These are phyloP conservation scores for Trichoderma sp. DNA, from an alignment of 2,329 filamentous ascomycete genomes.

Conservation along the genomic window DNA sequence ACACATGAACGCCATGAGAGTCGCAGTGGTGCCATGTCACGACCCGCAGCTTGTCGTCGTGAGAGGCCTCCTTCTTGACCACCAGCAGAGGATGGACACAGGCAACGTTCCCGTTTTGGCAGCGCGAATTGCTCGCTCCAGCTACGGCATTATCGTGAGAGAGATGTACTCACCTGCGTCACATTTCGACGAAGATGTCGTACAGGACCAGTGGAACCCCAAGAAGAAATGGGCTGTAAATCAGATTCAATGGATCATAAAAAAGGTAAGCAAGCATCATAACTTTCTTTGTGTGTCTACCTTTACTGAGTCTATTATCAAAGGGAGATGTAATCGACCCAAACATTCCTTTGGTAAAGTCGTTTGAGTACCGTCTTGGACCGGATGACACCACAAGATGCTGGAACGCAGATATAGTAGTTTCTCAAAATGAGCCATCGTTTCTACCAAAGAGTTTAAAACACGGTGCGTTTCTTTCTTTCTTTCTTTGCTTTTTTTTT, in stretches of 20 bases:
- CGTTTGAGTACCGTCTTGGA: conserved; percentile 36
- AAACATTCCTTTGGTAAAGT: conserved; percentile 22
- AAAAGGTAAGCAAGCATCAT: conserved; percentile 29
- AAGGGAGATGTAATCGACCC: background rate
- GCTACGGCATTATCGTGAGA: conserved; percentile 42
- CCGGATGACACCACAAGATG: conserved; percentile 33
- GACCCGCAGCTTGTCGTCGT: conserved; percentile 56
- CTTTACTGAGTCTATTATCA: background rate
- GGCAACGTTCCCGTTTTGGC: conserved; percentile 42
- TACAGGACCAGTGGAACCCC: conserved; percentile 29
- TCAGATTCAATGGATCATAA: conserved; percentile 44
- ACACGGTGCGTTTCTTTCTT: conserved; percentile 30
- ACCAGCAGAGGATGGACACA: conserved; percentile 46
- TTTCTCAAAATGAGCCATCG: conserved; percentile 38
- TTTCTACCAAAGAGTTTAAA: conserved; percentile 38
- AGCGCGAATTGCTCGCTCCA: conserved; percentile 40
- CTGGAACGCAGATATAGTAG: conserved; percentile 40
- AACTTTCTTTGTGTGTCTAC: background rate
- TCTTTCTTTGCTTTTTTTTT: too few species aligned
- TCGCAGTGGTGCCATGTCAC: conserved; percentile 42
- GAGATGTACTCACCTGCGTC: conserved; percentile 35
- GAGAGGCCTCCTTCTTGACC: conserved; percentile 50
- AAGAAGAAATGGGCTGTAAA: conserved; percentile 39
- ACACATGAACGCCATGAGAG: conserved; percentile 36
- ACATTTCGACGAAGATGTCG: conserved; percentile 38